Evolutionary conservation across 768 basidiomycete genomes (phyloP).

Genomic region (Panaeolus papilionaceus): DNA sequence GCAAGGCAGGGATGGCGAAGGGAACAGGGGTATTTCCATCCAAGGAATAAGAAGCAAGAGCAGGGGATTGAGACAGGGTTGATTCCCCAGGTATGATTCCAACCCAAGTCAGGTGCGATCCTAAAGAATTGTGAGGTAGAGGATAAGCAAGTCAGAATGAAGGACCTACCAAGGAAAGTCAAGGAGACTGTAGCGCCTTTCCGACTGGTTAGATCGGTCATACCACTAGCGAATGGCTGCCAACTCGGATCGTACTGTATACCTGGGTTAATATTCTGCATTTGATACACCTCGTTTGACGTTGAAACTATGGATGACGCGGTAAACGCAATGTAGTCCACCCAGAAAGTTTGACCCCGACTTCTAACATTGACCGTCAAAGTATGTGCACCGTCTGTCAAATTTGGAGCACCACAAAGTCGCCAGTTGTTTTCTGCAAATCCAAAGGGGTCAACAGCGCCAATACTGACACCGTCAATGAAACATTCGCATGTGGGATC

Average conservation of each 20-base stretch:
- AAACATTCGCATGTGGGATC: constrained; percentile 41
- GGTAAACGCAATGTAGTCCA: constrained; percentile 37
- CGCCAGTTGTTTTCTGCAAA: constrained; percentile 39
- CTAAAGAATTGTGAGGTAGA: constrained; percentile 20
- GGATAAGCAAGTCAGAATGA: neutral
- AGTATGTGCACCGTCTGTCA: constrained; percentile 32
- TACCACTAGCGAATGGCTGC: constrained; percentile 22
- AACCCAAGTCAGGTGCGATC: constrained; percentile 28
- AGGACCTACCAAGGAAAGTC: constrained; percentile 27
- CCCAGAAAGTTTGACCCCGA: constrained; percentile 33
- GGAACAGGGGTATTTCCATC: constrained; percentile 24
- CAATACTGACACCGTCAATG: constrained; percentile 33
- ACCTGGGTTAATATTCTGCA: constrained; percentile 25
- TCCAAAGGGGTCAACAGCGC: constrained; percentile 26
- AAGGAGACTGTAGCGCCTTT: constrained; percentile 23
- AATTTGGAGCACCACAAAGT: constrained; percentile 31
- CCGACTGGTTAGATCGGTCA: constrained; percentile 25
- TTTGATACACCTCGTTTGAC: constrained; percentile 21
- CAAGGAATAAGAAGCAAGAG: constrained; percentile 30
- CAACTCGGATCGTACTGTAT: constrained; percentile 29
- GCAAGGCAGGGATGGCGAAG: constrained; percentile 26
- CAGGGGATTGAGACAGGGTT: constrained; percentile 16
- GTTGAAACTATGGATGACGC: constrained; percentile 25
- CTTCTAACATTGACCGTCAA: constrained; percentile 34
- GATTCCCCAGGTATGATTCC: constrained; percentile 27